phyloP scores from a whole-genome alignment of 2,329 filamentous ascomycete species.

The Bipolaris cookei region DNA sequence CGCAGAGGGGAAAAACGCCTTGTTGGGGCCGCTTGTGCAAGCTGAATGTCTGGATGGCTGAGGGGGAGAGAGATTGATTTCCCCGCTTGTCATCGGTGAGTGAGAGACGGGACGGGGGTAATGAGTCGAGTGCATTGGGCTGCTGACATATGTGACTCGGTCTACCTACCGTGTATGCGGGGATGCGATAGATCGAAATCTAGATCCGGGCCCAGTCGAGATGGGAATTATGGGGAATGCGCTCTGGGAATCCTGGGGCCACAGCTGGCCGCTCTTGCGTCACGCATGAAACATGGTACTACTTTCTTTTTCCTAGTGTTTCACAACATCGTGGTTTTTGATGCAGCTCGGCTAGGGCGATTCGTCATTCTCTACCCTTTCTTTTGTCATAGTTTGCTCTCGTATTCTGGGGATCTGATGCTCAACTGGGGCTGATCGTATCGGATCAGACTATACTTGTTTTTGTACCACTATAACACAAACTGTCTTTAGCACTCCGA shows the following conservation, averaged over 20 bases:
- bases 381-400: background rate
- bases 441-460: background rate
- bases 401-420: background rate
- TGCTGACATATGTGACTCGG: background rate
- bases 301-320: background rate
- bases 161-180: background rate
- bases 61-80: background rate
- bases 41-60: background rate
- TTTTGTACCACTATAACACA: background rate
- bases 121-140: background rate
- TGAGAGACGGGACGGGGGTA: background rate
- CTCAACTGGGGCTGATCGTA: background rate
- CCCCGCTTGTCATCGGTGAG: slow-evolving; percentile 3
- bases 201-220: background rate
- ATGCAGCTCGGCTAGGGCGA: background rate
- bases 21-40: slow-evolving; percentile 3
- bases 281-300: background rate
- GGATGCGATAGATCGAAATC: background rate
- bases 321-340: background rate
- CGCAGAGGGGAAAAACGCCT: background rate
- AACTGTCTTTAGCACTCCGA: background rate
- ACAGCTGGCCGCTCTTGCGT: background rate
- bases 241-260: background rate
- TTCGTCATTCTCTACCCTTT: background rate
- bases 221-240: background rate